A percentile compares a stretch with the other conserved stretches of the same genome.
Conservation (phyloP, 2,329 filamentous ascomycete genomes). For the Bipolaris bicolor region DNA sequence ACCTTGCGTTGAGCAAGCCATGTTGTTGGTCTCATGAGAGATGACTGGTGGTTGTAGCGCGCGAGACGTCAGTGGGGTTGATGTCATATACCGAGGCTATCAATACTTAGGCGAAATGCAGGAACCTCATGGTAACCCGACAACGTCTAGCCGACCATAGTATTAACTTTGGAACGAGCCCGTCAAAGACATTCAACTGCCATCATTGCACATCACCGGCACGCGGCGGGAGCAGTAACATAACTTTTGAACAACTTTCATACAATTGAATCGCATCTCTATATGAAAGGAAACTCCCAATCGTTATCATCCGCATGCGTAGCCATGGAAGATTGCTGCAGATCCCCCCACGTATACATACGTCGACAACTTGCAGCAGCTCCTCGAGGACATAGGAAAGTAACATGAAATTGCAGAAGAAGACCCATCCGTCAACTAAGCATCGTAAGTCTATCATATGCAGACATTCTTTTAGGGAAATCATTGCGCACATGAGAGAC, state of each 20-base stretch:
- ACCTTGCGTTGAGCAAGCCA: constrained; percentile 40
- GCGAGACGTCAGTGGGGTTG: constrained; percentile 28
- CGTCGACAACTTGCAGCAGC: constrained; percentile 46
- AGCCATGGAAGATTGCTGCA: constrained; percentile 36
- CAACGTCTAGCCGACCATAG: neutral
- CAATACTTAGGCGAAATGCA: constrained; percentile 12
- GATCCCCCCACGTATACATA: constrained; percentile 42
- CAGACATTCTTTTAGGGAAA: constrained; percentile 47
- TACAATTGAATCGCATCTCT: constrained; percentile 48
- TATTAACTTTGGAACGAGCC: neutral
- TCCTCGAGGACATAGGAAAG: constrained; percentile 42
- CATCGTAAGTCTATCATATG: constrained; percentile 46
- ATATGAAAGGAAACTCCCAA: constrained; percentile 49
- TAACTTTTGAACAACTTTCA: constrained; percentile 30
- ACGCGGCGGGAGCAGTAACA: neutral
- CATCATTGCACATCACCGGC: neutral
- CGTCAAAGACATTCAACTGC: neutral
- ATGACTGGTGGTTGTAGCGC: constrained; percentile 11
- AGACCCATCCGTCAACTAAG: constrained; percentile 39
- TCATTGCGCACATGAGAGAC: constrained; percentile 50
- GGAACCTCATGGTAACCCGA: constrained; percentile 12
- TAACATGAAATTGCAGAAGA: constrained; percentile 41
- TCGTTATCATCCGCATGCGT: constrained; percentile 46
- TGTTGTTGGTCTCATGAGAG: constrained; percentile 34
- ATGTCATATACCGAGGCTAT: constrained; percentile 36